Evolutionary conservation across 306 rosid species (phyloP), one percentile per base, ranked within the genome.

Genomic region (Cucumis melo): DNA sequence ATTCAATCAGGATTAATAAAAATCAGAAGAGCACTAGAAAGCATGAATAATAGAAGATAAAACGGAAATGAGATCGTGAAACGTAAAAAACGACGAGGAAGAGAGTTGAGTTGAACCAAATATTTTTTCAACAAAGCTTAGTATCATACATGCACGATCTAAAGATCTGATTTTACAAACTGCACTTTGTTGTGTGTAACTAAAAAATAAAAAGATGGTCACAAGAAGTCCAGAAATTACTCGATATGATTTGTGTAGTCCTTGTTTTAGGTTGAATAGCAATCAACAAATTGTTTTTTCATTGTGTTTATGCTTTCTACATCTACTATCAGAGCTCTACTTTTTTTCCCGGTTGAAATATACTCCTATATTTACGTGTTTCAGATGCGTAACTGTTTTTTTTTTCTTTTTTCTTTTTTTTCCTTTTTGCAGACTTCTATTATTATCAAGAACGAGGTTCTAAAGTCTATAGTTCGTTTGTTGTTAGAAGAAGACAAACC

Each of bases 401-500:
- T 66, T 66, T 46, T 19, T 9, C 38, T 20, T 66, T 66, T 46
- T 19, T 9, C 38, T 20, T 48, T 66, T 42, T 48, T 61, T 44
- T 0, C 53, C 39, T 21, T 78, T 53, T 74, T 73, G 77, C 88
- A 93, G 97, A 82, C 83, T 66, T 84, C 82, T 41, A 78, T 84
- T 11, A 84, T 81, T 78, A 83, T 78, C 79, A 81, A 89, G 81
- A 87, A 90, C 38, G 93, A 88, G 86, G 88, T 93, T 74, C 70
- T 93, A 8, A 88, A 84, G 81, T 91, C 98, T 50, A 91, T 93
- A 60, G 86, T 93, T 83, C 91, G 82, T 82, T 82, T 93, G 83
- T 85, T 93, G 82, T 70, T 91, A 74, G 98, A 93, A 88, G 98
- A 93, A 88, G 92, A 87, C 67, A 89, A 83, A 56, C 83, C 86